Evolutionary conservation across 2,329 filamentous ascomycete species (phyloP), one percentile per base, ranked within the genome.

Genomic region (Chaetomiaceae sp.): DNA sequence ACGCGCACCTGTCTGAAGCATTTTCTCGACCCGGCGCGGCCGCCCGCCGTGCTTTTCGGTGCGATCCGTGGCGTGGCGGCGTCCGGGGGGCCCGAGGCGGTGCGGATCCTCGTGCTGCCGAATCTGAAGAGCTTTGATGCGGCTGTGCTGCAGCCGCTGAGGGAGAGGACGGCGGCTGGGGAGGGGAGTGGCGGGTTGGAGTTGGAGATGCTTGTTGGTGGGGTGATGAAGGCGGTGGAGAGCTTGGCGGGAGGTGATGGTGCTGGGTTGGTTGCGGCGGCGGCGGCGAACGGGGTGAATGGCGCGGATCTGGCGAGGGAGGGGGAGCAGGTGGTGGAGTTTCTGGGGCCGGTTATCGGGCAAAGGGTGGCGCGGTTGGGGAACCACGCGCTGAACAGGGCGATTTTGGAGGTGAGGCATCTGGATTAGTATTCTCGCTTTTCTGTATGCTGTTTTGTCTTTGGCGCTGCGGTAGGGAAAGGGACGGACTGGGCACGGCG

Each of bases 1-100:
- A 90, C 89, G 4, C 79, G 93, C n/a, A 93, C 90, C 0, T 96
- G 89, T 60, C 77, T 97, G 27, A 95, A 95, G 68, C 83, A 86
- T 59, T 91, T 96, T 65, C 77, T 98, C 24, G 90, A 96, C 59
- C 87, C 88, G 0, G 81, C 83, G 35, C 88, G 90, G 60, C 83
- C 89, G 0, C 78, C 89, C 0, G 81, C 86, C 2, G 84, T 91
- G 1, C 87, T 95, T 59, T 98, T 93, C 62, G 93, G 93, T 36
- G 88, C 91, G 6, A 76, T 98, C 18, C 78, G 83, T 24, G 91
- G 90, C 1, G 72, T 98, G 3, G 75, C 84, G 2, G 81, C 84
- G 1, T 83, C 94, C 19, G 88, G 89, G 20, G 89, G 77, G 0
- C 68, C 74, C 18, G 77, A 80, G 58, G 74, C 75, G 7, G 72